A percentile compares a stretch with the other conserved stretches of the same genome.
Conservation (phyloP, 1,284 basidiomycete species). For the Caloboletus firmus region DNA sequence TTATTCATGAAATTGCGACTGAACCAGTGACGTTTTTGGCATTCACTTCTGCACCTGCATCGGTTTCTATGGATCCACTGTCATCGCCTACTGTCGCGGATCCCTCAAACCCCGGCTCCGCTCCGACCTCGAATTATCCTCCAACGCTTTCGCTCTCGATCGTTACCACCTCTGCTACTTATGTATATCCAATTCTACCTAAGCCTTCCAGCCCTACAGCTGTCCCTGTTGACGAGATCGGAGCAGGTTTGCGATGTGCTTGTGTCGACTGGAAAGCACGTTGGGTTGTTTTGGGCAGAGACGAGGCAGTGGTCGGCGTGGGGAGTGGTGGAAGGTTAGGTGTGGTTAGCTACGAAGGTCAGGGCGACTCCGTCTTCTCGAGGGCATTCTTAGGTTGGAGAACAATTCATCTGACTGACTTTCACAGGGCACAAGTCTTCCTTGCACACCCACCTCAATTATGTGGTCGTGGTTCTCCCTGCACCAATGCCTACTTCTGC, state of each 20-base stretch:
- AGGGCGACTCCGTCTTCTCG: neutral
- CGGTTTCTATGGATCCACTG: slow-evolving; percentile 30
- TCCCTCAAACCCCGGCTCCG: slow-evolving; percentile 3
- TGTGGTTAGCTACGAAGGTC: slow-evolving; percentile 80
- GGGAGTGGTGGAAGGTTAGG: slow-evolving; percentile 81
- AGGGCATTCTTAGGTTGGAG: neutral
- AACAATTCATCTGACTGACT: neutral
- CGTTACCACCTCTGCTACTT: slow-evolving; percentile 81
- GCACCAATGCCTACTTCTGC: neutral
- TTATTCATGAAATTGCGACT: slow-evolving; percentile 73
- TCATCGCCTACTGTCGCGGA: neutral
- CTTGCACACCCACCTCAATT: slow-evolving; percentile 73
- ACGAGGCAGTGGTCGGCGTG: slow-evolving; percentile 91
- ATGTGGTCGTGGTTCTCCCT: slow-evolving; percentile 87
- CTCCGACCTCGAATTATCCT: slow-evolving; percentile 6
- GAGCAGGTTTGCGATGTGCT: slow-evolving; percentile 82
- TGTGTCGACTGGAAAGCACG: slow-evolving; percentile 70
- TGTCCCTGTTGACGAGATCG: slow-evolving; percentile 80
- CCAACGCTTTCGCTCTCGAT: slow-evolving; percentile 75
- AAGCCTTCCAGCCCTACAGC: slow-evolving; percentile 69
- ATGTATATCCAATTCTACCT: slow-evolving; percentile 77
- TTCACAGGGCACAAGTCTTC: slow-evolving; percentile 63
- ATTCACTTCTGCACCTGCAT: slow-evolving; percentile 64
- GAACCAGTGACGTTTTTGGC: slow-evolving; percentile 93
- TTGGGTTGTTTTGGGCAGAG: slow-evolving; percentile 84